Evolutionary conservation across 768 basidiomycete genomes (phyloP).

Genomic region (Amanita polypyramis): DNA sequence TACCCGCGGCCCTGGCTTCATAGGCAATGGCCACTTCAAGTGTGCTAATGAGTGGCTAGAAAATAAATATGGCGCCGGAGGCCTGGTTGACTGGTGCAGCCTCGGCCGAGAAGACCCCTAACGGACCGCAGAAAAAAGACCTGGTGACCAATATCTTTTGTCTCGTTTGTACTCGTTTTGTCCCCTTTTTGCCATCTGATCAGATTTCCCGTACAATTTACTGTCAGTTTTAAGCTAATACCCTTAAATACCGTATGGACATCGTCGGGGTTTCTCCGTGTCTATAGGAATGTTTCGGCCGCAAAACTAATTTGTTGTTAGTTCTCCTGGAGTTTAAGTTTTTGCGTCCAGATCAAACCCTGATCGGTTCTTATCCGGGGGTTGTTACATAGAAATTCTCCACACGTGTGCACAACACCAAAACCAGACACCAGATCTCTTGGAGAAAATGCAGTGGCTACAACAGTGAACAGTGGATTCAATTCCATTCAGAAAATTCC

Average conservation of each 20-base stretch:
- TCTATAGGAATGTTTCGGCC: slow-evolving; percentile 7
- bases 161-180: neutral
- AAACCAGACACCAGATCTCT: neutral
- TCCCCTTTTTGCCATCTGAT: neutral
- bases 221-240: neutral
- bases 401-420: neutral
- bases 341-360: slow-evolving; percentile 8
- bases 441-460: neutral
- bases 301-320: neutral
- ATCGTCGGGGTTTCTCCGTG: slow-evolving; percentile 3
- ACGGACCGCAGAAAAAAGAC: neutral
- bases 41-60: slow-evolving; percentile 83
- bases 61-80: slow-evolving; percentile 62
- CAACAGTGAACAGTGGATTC: neutral
- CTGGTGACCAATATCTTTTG: slow-evolving; percentile 3
- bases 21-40: slow-evolving; percentile 85
- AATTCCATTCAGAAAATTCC: neutral
- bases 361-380: slow-evolving; percentile 9
- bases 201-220: neutral
- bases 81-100: slow-evolving; percentile 63
- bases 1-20: slow-evolving; percentile 49
- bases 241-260: slow-evolving; percentile 6
- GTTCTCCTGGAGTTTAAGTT: slow-evolving; percentile 6
- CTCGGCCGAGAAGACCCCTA: slow-evolving; percentile 12
- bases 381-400: neutral